phyloP scores from a whole-genome alignment of 768 basidiomycete genomes.

The Suillus placidus region DNA sequence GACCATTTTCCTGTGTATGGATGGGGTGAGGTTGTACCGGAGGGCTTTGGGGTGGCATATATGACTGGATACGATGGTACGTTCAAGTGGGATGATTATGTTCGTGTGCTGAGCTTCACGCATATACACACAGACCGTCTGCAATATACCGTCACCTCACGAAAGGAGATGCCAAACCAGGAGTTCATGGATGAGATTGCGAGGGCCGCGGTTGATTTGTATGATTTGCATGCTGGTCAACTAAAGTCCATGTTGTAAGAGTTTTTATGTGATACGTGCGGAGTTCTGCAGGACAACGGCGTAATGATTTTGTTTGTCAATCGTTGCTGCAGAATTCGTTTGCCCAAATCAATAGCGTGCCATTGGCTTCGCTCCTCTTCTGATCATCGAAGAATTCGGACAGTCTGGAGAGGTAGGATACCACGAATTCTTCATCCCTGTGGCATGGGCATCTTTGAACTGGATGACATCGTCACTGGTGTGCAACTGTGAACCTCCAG shows the following conservation, averaged over 20 bases:
- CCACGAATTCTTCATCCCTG: too few relatives aligned
- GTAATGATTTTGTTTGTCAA: not conserved
- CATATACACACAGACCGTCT: constrained; percentile 57
- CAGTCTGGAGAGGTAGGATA: too few relatives aligned
- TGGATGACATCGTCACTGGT: too few relatives aligned
- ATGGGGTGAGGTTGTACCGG: constrained; percentile 94
- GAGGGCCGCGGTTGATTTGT: constrained; percentile 68
- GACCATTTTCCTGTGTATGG: constrained; percentile 84
- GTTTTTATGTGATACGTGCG: not conserved
- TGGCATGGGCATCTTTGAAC: too few relatives aligned
- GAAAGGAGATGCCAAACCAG: constrained; percentile 80
- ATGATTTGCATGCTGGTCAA: constrained; percentile 51
- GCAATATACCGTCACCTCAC: constrained; percentile 86
- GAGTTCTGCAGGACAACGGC: not conserved
- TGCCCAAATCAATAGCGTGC: not conserved
- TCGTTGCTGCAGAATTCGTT: not conserved
- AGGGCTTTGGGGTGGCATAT: constrained; percentile 94
- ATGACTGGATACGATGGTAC: constrained; percentile 85
- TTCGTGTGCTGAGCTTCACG: not conserved
- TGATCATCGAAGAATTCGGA: too few relatives aligned
- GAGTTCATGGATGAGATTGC: constrained; percentile 72
- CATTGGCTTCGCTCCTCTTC: too few relatives aligned
- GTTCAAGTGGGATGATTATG: constrained; percentile 25
- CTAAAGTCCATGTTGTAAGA: constrained; percentile 41
- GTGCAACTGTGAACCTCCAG: too few relatives aligned